Base-by-base conservation (phyloP, 208 protist genomes). In the Wallacemonas rigidus region DNA sequence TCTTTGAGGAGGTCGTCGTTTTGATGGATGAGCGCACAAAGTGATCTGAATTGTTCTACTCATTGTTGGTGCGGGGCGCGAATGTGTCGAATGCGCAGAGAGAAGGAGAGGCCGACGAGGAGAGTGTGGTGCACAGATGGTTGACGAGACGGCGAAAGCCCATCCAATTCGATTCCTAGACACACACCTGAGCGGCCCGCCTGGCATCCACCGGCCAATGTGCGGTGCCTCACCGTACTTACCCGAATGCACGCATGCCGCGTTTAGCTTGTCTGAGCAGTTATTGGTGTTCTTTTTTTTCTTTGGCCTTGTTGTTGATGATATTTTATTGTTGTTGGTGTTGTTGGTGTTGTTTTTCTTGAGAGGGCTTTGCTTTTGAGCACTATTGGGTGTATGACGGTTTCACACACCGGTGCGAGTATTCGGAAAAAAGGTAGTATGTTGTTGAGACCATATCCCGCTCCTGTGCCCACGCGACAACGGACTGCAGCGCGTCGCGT, bases 391-490 rank as follows among this genome's bases (percentile, higher is more conserved):
- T n/a, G 14, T 26, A 69, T 5, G 64, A 58, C 17, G 45, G 64
- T 48, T 58, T 69, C 47, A 69, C 51, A 55, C 50, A 55, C 8
- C 64, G 64, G 17, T 69, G 64, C 11, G 50, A 69, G 35, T 58
- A 58, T 26, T 69, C 64, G 9, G 40, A 50, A 36, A 83, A 83
- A 14, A 88, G 64, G 14, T 65, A 64, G 69, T 91, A 80, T 47
- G 88, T 81, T 12, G 76, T 58, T 2, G 60, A 57, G 38, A 85
- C 81, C 5, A 85, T 77, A 2, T 67, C 35, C 62, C 80, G 81
- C 35, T 72, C 79, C 50, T 86, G 78, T 62, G 83, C 39, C 80
- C 80, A 90, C 38, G 70, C 71, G 65, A 80, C 81, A 38, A 69
- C 71, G 35, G 83, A 65, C 50, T 68, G 72, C 26, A 85, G 58